phyloP scores from a whole-genome alignment of 495 filamentous ascomycete genomes.

The Opeltia flavorubescens region DNA sequence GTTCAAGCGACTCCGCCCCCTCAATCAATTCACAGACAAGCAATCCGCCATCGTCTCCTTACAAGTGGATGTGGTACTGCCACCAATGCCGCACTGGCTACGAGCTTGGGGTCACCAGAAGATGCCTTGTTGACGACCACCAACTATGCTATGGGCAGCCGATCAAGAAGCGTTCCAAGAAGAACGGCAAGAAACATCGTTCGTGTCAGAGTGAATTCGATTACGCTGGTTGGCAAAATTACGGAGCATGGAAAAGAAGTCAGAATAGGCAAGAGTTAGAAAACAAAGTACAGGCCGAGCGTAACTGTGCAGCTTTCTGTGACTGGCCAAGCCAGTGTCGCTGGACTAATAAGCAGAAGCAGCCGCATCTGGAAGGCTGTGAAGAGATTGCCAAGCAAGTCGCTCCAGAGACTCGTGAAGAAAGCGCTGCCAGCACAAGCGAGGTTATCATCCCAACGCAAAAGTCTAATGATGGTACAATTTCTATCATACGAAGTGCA shows the following conservation, averaged over 20 bases:
- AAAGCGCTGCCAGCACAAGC: not conserved
- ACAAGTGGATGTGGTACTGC: not conserved
- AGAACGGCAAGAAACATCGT: not conserved
- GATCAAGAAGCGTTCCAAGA: not conserved
- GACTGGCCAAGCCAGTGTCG: conserved; percentile 2
- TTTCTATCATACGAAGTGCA: not conserved
- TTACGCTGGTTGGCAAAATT: not conserved
- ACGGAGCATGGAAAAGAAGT: not conserved
- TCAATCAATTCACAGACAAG: not conserved
- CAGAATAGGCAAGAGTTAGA: not conserved
- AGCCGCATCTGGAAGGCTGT: not conserved
- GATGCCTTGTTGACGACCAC: not conserved
- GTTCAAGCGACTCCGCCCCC: not conserved
- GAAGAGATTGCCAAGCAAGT: not conserved
- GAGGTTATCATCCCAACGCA: not conserved
- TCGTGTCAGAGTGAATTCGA: conserved; percentile 1
- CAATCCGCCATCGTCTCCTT: not conserved
- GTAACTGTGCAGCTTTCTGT: not conserved
- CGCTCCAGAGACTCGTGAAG: not conserved
- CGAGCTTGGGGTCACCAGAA: not conserved
- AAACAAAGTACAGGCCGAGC: not conserved
- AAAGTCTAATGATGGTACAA: not conserved
- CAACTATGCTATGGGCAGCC: not conserved
- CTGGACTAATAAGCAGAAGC: not conserved
- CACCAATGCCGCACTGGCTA: not conserved